Percentiles rank a stretch among this genome's conserved stretches.
Evolutionary conservation across 345 rosid species (phyloP).

Genomic region (Geranium rotundifolium): DNA sequence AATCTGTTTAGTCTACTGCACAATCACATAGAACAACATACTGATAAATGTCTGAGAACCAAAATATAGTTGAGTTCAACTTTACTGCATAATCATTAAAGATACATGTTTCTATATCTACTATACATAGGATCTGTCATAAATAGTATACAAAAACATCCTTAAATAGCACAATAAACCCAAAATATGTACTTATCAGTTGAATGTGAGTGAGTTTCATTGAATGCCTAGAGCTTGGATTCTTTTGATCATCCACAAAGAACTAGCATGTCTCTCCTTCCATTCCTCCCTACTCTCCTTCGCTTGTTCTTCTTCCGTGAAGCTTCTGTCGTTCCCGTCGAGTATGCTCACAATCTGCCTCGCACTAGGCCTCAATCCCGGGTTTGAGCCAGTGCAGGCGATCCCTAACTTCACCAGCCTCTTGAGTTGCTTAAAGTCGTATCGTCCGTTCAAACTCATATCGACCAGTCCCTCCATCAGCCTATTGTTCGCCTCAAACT

Average conservation of each 20-base stretch:
- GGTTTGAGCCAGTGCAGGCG: slow-evolving; percentile 70
- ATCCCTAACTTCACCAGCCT: slow-evolving; percentile 58
- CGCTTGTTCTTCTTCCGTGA: slow-evolving; percentile 22
- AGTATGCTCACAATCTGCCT: slow-evolving; percentile 79
- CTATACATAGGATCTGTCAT: neutral
- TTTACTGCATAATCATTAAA: neutral
- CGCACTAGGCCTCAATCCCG: slow-evolving; percentile 58
- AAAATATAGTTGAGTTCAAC: no score
- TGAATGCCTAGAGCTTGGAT: slow-evolving; percentile 86
- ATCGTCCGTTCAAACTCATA: slow-evolving; percentile 32
- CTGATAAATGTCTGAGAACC: no score
- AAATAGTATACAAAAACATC: neutral
- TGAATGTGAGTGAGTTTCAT: slow-evolving; percentile 14
- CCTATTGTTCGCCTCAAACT: slow-evolving; percentile 37
- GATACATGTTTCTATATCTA: neutral
- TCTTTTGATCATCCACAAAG: slow-evolving; percentile 54
- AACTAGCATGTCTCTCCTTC: slow-evolving; percentile 42
- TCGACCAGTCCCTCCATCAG: slow-evolving; percentile 50
- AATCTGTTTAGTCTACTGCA: no score
- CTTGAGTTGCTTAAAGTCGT: slow-evolving; percentile 34
- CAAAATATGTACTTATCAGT: neutral
- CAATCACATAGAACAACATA: no score
- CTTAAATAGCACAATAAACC: neutral
- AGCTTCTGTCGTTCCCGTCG: slow-evolving; percentile 56
- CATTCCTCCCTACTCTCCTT: slow-evolving; percentile 55